Evolutionary conservation across 2,329 filamentous ascomycete species (phyloP), one percentile per base, ranked within the genome.

Genomic region (Penicillium rolfsii): DNA sequence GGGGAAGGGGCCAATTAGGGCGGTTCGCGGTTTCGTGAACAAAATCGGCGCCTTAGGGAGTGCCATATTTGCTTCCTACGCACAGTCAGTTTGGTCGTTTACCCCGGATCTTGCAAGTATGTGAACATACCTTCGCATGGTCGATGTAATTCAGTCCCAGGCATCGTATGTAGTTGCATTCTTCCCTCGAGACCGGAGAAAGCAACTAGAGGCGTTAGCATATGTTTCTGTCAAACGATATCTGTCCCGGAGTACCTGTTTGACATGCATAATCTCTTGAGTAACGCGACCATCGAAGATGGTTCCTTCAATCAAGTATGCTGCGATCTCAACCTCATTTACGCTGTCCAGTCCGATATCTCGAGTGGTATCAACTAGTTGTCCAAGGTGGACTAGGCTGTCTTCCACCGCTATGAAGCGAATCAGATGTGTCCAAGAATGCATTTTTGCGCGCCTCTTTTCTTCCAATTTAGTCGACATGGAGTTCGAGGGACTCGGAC

Each of bases 341-440:
- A 67, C 38, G 22, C 33, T 65, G 36, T 72, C 70, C 11, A 61
- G 62, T 11, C 71, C 72, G 43, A 73, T 58, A 62, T 75, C 73
- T 0, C 64, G 66, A 4, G 57, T 60, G 3, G 64, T 61, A 54
- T 75, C 70, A n/a, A 73, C 64, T 2, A 74, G 49, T 55, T 74
- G 70, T 12, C 73, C 73, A 4, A 75, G 64, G 36, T 75, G 72
- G 24, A 66, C 56, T 26, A 69, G 66, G 40, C 58, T 65, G 57
- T 74, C 73, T 54, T 75, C 73, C 6, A 62, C 60, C 30, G 71
- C 71, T 38, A 74, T 65, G 59, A 75, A 75, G 6, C 71, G 71
- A 55, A 75, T 64, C 2, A 75, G 56, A 46, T 74, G 71, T 35
- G 73, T 74, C 72, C 72, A 74, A 38, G 19, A 22, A 22, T 22